Conservation (phyloP, 768 basidiomycete species). For the Mycena sanguinolenta region DNA sequence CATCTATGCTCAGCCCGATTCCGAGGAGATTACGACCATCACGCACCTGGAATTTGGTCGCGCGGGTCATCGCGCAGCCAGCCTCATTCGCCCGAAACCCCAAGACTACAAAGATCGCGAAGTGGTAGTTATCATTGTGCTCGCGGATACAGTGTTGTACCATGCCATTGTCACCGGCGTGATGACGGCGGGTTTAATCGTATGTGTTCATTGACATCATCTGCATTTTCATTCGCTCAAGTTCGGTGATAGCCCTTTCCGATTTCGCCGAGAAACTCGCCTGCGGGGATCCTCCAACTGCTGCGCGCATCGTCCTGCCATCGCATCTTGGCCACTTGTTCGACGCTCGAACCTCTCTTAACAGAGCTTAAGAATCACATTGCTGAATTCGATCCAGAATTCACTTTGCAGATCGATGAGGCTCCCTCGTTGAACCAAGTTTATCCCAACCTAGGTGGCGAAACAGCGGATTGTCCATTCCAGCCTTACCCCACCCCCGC, state of each 20-base stretch:
- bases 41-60: neutral
- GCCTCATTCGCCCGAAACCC: neutral
- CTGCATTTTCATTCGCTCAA: neutral
- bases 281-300: conserved; percentile 51
- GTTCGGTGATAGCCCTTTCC: conserved; percentile 49
- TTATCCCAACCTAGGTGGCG: conserved; percentile 56
- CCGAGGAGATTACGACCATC: neutral
- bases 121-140: neutral
- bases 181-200: neutral
- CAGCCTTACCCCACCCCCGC: conserved; percentile 41
- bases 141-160: neutral
- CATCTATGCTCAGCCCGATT: neutral
- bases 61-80: neutral
- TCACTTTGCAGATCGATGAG: conserved; percentile 47
- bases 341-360: conserved; percentile 46
- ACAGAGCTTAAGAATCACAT: conserved; percentile 43
- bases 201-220: neutral
- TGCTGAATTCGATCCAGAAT: conserved; percentile 34
- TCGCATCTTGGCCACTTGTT: conserved; percentile 49
- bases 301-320: conserved; percentile 54
- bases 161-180: neutral
- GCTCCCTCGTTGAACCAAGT: conserved; percentile 47
- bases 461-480: conserved; percentile 46
- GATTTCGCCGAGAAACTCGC: conserved; percentile 55
- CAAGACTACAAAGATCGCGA: neutral